These are phyloP conservation scores for Suillus paluster DNA, from an alignment of 768 basidiomycete species.

Conservation along the genomic window DNA sequence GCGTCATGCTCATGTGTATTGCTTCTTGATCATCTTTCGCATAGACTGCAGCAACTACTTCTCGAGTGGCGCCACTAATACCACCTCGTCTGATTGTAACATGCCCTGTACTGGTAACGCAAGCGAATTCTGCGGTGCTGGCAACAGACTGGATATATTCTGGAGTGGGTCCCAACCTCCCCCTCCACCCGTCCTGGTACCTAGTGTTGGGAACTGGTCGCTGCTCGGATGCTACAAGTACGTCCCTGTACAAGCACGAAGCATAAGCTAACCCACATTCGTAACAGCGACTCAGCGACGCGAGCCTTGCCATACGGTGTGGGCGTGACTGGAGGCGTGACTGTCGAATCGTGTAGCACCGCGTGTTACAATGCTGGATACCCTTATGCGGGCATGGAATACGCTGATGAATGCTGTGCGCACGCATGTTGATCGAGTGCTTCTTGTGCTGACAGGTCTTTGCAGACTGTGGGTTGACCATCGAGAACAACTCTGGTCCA, in stretches of 20 bases:
- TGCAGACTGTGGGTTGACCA: slow-evolving; percentile 22
- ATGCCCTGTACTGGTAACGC: slow-evolving; percentile 64
- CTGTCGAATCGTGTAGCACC: slow-evolving; percentile 52
- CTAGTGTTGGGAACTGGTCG: slow-evolving; percentile 64
- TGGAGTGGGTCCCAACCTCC: slow-evolving; percentile 65
- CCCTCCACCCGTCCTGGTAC: slow-evolving; percentile 53
- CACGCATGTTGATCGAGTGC: slow-evolving; percentile 7
- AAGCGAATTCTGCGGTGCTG: slow-evolving; percentile 63
- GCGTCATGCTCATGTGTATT: slow-evolving; percentile 7
- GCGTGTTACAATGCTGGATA: slow-evolving; percentile 49
- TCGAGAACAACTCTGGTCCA: slow-evolving; percentile 31
- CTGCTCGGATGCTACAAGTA: slow-evolving; percentile 80
- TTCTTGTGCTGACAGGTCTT: background rate
- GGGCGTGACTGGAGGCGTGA: slow-evolving; percentile 47
- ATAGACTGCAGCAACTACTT: slow-evolving; percentile 69
- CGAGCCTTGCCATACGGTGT: slow-evolving; percentile 38
- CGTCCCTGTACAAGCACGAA: slow-evolving; percentile 14
- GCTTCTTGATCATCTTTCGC: slow-evolving; percentile 7
- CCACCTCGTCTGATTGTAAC: slow-evolving; percentile 58
- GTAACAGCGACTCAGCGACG: slow-evolving; percentile 38
- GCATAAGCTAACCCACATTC: slow-evolving; percentile 1
- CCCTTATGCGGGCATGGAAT: slow-evolving; percentile 49
- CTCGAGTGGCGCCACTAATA: slow-evolving; percentile 47
- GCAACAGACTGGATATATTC: slow-evolving; percentile 62
- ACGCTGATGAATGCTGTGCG: slow-evolving; percentile 54